A percentile compares a stretch with the other conserved stretches of the same genome.
These are phyloP conservation scores for Amborella trichopoda DNA, from an alignment of 164 flowering plant species.

Conservation along the genomic window DNA sequence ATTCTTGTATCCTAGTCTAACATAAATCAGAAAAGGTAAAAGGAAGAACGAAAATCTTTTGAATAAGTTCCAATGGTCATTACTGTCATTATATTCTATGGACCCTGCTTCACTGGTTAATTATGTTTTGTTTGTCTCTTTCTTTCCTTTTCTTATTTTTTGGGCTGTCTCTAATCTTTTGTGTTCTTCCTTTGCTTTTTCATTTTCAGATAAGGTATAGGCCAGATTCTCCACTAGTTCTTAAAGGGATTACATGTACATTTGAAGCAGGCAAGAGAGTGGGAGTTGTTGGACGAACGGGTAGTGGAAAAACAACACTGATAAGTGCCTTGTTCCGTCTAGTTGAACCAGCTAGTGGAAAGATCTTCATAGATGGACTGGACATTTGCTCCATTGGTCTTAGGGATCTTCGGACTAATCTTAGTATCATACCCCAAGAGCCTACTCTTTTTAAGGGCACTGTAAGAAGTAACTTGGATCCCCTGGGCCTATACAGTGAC, in stretches of 20 bases:
- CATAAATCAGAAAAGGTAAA: too few species aligned
- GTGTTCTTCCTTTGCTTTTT: too few species aligned
- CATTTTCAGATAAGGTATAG: conserved; percentile 82
- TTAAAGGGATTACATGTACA: conserved; percentile 74
- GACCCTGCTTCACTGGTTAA: too few species aligned
- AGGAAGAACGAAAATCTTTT: too few species aligned
- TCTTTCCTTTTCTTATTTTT: too few species aligned
- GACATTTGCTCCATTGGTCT: conserved; percentile 32
- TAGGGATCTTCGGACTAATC: conserved; percentile 61
- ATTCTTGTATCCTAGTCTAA: too few species aligned
- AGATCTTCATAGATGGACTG: conserved; percentile 28
- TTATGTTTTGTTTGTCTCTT: too few species aligned
- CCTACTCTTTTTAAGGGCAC: conserved; percentile 80
- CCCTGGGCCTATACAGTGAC: conserved; percentile 63
- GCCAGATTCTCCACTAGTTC: conserved; percentile 72
- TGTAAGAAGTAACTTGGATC: conserved; percentile 72
- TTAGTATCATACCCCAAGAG: conserved; percentile 89
- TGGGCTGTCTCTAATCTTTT: too few species aligned
- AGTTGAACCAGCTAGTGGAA: conserved; percentile 69
- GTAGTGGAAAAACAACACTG: conserved; percentile 83
- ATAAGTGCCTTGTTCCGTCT: conserved; percentile 76
- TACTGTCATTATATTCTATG: too few species aligned
- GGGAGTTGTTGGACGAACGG: conserved; percentile 94
- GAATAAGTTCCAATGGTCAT: too few species aligned
- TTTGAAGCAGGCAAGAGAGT: conserved; percentile 64